These are phyloP conservation scores for Suhomyces yuchorum DNA, from an alignment of 1,139 yeast species.

Conservation along the genomic window DNA sequence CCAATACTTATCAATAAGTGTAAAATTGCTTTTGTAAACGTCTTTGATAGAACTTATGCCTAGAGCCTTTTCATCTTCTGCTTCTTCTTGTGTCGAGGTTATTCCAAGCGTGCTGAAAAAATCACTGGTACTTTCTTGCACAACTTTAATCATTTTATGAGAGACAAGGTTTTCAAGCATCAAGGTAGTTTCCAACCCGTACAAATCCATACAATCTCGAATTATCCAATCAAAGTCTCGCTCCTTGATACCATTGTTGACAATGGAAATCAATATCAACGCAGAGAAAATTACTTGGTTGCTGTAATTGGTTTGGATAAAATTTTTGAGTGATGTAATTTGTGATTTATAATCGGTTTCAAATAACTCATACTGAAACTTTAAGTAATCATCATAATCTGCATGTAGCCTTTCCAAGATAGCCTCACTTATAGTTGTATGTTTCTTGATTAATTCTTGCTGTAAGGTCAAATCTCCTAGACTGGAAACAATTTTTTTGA, in stretches of 20 bases:
- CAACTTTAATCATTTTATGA: conserved; percentile 28
- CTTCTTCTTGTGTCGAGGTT: conserved; percentile 10
- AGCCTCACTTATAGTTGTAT: conserved; percentile 74
- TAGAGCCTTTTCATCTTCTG: conserved; percentile 11
- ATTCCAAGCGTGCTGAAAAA: conserved; percentile 31
- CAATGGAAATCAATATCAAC: conserved; percentile 55
- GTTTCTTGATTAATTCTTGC: conserved; percentile 71
- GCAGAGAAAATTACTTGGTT: conserved; percentile 49
- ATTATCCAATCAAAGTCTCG: conserved; percentile 55
- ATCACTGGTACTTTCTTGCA: conserved; percentile 28
- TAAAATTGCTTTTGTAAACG: conserved; percentile 36
- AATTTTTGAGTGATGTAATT: conserved; percentile 47
- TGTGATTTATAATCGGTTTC: conserved; percentile 58
- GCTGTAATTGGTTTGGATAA: conserved; percentile 38
- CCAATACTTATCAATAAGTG: conserved; percentile 48
- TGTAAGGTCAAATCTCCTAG: conserved; percentile 67
- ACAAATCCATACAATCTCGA: conserved; percentile 54
- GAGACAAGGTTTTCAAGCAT: conserved; percentile 31
- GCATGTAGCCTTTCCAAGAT: conserved; percentile 56
- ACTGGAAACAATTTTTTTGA: conserved; percentile 70
- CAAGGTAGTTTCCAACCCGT: conserved; percentile 54
- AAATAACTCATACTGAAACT: conserved; percentile 73
- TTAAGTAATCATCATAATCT: conserved; percentile 57
- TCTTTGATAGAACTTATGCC: conserved; percentile 41
- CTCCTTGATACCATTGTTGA: conserved; percentile 65